These are phyloP conservation scores for Candida gigantensis DNA, from an alignment of 1,139 yeast genomes.

Conservation along the genomic window DNA sequence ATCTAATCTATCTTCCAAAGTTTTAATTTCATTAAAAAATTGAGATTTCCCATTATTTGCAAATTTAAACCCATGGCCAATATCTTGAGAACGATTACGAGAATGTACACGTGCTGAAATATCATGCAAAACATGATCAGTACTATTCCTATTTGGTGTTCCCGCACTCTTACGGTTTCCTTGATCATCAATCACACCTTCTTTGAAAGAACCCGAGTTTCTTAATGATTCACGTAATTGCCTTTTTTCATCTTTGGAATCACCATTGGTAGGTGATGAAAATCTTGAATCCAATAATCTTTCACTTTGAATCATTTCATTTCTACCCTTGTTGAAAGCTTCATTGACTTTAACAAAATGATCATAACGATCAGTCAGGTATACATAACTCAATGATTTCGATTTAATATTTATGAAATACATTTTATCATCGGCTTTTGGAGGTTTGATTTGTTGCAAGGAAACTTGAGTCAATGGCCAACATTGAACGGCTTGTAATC, in stretches of 20 bases:
- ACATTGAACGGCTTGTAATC: constrained; percentile 73
- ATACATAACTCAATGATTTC: constrained; percentile 54
- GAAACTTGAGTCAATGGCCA: constrained; percentile 71
- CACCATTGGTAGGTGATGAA: constrained; percentile 15
- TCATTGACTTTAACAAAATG: constrained; percentile 59
- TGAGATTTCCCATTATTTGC: constrained; percentile 26
- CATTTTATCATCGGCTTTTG: constrained; percentile 25
- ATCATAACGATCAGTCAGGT: constrained; percentile 63
- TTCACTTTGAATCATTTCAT: constrained; percentile 54
- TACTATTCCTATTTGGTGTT: constrained; percentile 32
- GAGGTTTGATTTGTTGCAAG: constrained; percentile 39
- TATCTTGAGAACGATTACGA: constrained; percentile 53
- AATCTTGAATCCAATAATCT: constrained; percentile 38
- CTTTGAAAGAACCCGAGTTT: constrained; percentile 32
- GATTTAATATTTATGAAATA: constrained; percentile 51
- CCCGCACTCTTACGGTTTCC: constrained; percentile 28
- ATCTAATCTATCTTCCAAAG: constrained; percentile 62
- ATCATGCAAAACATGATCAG: constrained; percentile 50
- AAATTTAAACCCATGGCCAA: constrained; percentile 21
- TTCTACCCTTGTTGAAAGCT: constrained; percentile 64
- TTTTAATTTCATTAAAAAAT: constrained; percentile 46
- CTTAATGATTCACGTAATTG: constrained; percentile 44
- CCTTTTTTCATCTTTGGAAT: constrained; percentile 37
- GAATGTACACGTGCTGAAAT: constrained; percentile 57
- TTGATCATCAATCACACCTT: constrained; percentile 26